Percentiles rank a stretch among this genome's conserved stretches.
Conservation (phyloP, 495 filamentous ascomycete species). For the Penicillium simplicissimum region DNA sequence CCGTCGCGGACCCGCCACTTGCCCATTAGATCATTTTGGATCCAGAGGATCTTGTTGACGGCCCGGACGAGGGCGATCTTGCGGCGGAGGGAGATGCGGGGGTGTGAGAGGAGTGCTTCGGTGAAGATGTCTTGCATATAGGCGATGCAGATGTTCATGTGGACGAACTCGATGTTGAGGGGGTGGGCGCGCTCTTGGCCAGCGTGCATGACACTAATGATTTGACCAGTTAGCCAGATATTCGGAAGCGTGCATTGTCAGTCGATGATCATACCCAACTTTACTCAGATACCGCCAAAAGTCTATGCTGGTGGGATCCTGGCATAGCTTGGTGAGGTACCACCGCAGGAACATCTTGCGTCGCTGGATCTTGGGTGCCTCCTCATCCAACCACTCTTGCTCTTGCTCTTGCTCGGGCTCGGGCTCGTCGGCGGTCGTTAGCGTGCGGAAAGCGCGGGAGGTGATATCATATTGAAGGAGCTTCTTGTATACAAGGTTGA, state of each 20-base stretch:
- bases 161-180: constrained; percentile 74
- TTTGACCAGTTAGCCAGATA: background rate
- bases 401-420: constrained; percentile 55
- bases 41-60: constrained; percentile 63
- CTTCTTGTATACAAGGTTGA: constrained; percentile 77
- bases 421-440: constrained; percentile 62
- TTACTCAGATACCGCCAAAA: constrained; percentile 81
- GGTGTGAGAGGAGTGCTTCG: constrained; percentile 72
- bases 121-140: constrained; percentile 74
- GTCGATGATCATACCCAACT: constrained; percentile 53
- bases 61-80: constrained; percentile 71
- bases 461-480: constrained; percentile 75
- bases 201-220: constrained; percentile 65
- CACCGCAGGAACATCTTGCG: constrained; percentile 75
- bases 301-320: constrained; percentile 68
- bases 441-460: constrained; percentile 65
- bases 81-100: constrained; percentile 57
- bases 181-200: constrained; percentile 63
- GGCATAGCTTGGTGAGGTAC: constrained; percentile 68
- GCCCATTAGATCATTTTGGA: constrained; percentile 78
- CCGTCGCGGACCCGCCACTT: constrained; percentile 73
- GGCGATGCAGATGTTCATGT: constrained; percentile 66
- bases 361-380: constrained; percentile 69
- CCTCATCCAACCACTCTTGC: constrained; percentile 60
- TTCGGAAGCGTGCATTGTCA: background rate